A percentile compares a stretch with the other conserved stretches of the same genome.
Evolutionary conservation across 345 rosid species (phyloP).

Genomic region (Gossypium arboreum): DNA sequence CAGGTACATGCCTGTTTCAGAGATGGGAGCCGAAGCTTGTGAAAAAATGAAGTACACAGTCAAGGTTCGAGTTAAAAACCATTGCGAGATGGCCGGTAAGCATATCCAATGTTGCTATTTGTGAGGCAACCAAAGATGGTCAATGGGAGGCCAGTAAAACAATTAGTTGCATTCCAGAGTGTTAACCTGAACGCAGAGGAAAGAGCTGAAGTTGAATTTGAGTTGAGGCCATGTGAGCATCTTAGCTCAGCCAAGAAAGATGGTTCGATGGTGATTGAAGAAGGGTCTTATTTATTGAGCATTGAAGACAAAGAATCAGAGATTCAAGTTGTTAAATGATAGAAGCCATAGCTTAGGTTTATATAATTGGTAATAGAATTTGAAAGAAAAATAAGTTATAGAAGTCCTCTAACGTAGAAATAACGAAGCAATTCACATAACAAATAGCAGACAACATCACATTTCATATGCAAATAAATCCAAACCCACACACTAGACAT

Average conservation of each 20-base stretch:
- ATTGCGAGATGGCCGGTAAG: slow-evolving; percentile 45
- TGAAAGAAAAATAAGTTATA: background rate
- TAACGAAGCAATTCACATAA: slow-evolving; percentile 15
- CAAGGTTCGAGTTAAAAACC: slow-evolving; percentile 35
- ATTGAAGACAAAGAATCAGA: slow-evolving; percentile 4
- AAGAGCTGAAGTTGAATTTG: background rate
- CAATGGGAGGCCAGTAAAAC: slow-evolving; percentile 37
- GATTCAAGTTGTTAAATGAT: background rate
- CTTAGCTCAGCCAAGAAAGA: background rate
- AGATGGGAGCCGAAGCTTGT: slow-evolving; percentile 34
- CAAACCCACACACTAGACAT: slow-evolving; percentile 1
- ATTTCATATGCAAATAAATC: slow-evolving; percentile 6
- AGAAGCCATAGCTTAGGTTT: background rate
- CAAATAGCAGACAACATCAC: background rate
- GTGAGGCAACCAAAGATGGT: slow-evolving; percentile 27
- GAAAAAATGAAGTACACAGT: slow-evolving; percentile 27
- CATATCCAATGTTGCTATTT: slow-evolving; percentile 51
- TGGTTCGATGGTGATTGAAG: background rate
- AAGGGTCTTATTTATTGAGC: background rate
- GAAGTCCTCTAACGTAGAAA: slow-evolving; percentile 14
- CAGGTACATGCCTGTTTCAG: slow-evolving; percentile 25
- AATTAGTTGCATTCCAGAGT: slow-evolving; percentile 20
- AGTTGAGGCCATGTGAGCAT: slow-evolving; percentile 3
- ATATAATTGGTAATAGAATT: background rate
- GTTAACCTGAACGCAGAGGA: background rate